These are phyloP conservation scores for Daedalea quercina DNA, from an alignment of 768 basidiomycete species.

Conservation along the genomic window DNA sequence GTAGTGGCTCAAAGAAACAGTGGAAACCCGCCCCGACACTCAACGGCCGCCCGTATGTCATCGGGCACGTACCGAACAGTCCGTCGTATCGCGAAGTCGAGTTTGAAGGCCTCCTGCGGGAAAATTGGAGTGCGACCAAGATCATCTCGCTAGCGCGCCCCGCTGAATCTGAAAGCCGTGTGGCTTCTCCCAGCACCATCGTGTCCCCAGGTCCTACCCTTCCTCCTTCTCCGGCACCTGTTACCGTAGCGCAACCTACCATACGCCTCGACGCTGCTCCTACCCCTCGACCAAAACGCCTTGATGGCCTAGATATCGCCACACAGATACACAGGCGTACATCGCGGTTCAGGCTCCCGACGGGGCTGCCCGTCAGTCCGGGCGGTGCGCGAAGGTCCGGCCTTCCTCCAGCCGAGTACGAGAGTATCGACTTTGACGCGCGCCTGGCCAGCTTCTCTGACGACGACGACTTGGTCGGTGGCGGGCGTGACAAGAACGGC, in stretches of 20 bases:
- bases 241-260: neutral
- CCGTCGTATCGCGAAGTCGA: slow-evolving; percentile 60
- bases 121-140: slow-evolving; percentile 38
- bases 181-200: slow-evolving; percentile 25
- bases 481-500: slow-evolving; percentile 30
- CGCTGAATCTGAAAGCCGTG: slow-evolving; percentile 2
- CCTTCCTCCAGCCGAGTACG: slow-evolving; percentile 67
- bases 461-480: slow-evolving; percentile 29
- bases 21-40: slow-evolving; percentile 84
- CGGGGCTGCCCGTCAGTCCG: slow-evolving; percentile 54
- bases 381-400: slow-evolving; percentile 40
- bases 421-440: slow-evolving; percentile 79
- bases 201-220: slow-evolving; percentile 9
- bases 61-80: slow-evolving; percentile 50
- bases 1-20: slow-evolving; percentile 42
- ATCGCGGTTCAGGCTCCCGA: slow-evolving; percentile 16
- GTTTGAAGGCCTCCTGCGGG: slow-evolving; percentile 69
- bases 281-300: slow-evolving; percentile 3
- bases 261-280: neutral
- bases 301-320: neutral
- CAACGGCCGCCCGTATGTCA: slow-evolving; percentile 70
- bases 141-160: slow-evolving; percentile 24
- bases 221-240: neutral
- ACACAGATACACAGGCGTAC: neutral
- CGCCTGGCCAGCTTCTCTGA: slow-evolving; percentile 60